Evolutionary conservation across 2,329 filamentous ascomycete species (phyloP).

Genomic region (Onygenales sp.): DNA sequence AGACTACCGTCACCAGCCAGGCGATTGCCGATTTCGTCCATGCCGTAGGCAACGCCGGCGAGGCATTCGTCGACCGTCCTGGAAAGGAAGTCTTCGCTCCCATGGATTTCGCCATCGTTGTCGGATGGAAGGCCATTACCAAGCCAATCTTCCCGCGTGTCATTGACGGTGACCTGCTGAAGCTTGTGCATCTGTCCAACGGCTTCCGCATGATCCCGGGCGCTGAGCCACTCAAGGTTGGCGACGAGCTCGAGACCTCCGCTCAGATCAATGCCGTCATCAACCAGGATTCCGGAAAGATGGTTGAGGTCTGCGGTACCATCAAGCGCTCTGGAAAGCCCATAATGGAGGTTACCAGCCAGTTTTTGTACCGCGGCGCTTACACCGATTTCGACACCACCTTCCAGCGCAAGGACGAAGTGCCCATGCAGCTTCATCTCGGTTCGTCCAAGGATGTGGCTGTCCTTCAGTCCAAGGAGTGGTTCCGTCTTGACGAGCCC

Average conservation of each 20-base stretch:
- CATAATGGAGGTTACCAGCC: slow-evolving; percentile 97
- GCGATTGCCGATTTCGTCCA: slow-evolving; percentile 99
- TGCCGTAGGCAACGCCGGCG: slow-evolving; percentile 92
- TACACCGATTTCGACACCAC: slow-evolving; percentile 97
- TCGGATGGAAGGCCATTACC: slow-evolving; percentile 97
- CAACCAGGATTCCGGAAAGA: slow-evolving; percentile 97
- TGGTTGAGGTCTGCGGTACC: slow-evolving; percentile 99
- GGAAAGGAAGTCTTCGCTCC: slow-evolving; percentile 91
- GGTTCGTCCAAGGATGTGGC: slow-evolving; percentile 84
- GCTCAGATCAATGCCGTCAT: slow-evolving; percentile 96
- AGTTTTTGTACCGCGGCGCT: slow-evolving; percentile 89
- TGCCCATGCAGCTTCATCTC: slow-evolving; percentile 85
- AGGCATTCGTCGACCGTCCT: slow-evolving; percentile 91
- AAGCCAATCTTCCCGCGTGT: slow-evolving; percentile 97
- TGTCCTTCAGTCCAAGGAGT: slow-evolving; percentile 90
- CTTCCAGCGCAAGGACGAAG: slow-evolving; percentile 95
- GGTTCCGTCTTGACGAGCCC: slow-evolving; percentile 81
- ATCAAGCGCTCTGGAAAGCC: slow-evolving; percentile 73
- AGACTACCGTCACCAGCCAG: slow-evolving; percentile 75
- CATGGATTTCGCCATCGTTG: slow-evolving; percentile 98
- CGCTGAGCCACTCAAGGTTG: slow-evolving; percentile 89
- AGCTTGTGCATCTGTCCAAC: slow-evolving; percentile 94
- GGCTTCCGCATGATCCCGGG: slow-evolving; percentile 97
- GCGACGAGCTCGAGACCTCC: slow-evolving; percentile 82
- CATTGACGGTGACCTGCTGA: slow-evolving; percentile 92